These are phyloP conservation scores for Syzygium malaccense DNA, from an alignment of 441 rosid genomes.

Conservation along the genomic window DNA sequence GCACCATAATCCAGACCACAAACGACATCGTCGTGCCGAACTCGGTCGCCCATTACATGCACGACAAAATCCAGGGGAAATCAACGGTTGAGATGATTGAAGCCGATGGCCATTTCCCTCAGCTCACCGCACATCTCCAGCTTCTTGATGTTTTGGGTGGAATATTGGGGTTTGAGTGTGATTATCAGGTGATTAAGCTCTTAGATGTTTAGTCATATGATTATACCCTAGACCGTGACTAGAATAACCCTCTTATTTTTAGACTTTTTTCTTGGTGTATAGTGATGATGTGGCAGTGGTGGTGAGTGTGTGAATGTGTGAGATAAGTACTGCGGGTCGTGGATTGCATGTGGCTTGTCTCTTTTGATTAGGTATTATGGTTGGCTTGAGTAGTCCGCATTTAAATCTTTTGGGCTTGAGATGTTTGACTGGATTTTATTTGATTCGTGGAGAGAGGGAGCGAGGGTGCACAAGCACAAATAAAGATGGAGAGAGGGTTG, in stretches of 20 bases:
- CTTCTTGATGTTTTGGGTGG: background rate
- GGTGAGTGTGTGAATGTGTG: background rate
- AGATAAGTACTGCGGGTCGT: no score
- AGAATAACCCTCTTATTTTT: background rate
- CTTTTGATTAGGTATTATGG: background rate
- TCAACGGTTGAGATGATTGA: slow-evolving; percentile 44
- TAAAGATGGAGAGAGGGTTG: no score
- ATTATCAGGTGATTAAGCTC: background rate
- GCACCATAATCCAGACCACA: slow-evolving; percentile 53
- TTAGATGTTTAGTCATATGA: background rate
- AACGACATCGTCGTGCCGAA: slow-evolving; percentile 48
- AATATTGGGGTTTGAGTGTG: background rate
- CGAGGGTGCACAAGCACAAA: no score
- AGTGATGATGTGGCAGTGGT: background rate
- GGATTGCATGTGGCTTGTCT: background rate
- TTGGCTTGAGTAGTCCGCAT: background rate
- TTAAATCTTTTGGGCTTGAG: background rate
- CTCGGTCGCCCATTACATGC: slow-evolving; percentile 65
- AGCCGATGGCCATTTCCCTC: slow-evolving; percentile 57
- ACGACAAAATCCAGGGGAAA: slow-evolving; percentile 39
- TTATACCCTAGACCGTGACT: background rate
- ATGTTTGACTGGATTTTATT: background rate
- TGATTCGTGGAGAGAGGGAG: background rate
- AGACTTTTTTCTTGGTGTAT: background rate
- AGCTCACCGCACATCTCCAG: slow-evolving; percentile 38